These are phyloP conservation scores for Botrytis cinerea DNA, from an alignment of 2,329 filamentous ascomycete species.

Conservation along the genomic window DNA sequence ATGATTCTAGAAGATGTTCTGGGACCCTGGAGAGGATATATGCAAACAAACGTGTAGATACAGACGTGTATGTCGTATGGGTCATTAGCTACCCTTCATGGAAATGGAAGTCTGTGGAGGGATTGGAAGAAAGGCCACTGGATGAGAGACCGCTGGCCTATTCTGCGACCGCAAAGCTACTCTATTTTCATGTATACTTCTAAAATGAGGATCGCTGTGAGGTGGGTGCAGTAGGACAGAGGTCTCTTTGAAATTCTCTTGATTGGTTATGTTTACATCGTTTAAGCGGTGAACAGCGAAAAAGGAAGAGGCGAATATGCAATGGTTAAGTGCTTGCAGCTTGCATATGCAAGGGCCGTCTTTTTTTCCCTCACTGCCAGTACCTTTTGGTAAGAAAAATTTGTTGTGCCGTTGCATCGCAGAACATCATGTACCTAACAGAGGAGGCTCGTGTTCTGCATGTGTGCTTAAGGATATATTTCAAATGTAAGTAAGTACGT, in stretches of 20 bases:
- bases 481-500: not conserved
- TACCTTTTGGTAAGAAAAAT: not conserved
- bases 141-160: constrained; percentile 18
- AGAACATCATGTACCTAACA: constrained; percentile 14
- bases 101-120: not conserved
- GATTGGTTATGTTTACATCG: constrained; percentile 16
- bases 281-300: constrained; percentile 15
- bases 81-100: not conserved
- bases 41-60: not conserved
- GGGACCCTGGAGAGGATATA: not conserved
- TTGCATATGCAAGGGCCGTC: constrained; percentile 22
- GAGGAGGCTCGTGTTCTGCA: constrained; percentile 18
- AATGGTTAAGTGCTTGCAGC: constrained; percentile 24
- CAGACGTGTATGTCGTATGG: not conserved
- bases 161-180: not conserved
- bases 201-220: constrained; percentile 8
- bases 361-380: not conserved
- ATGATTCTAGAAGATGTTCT: constrained; percentile 9
- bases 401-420: constrained; percentile 20
- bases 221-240: constrained; percentile 6
- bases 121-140: constrained; percentile 5
- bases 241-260: constrained; percentile 8
- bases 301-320: constrained; percentile 24
- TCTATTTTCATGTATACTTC: not conserved
- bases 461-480: not conserved